Base-by-base conservation (phyloP, 257 asterid genomes). In the Lycium barbarum region DNA sequence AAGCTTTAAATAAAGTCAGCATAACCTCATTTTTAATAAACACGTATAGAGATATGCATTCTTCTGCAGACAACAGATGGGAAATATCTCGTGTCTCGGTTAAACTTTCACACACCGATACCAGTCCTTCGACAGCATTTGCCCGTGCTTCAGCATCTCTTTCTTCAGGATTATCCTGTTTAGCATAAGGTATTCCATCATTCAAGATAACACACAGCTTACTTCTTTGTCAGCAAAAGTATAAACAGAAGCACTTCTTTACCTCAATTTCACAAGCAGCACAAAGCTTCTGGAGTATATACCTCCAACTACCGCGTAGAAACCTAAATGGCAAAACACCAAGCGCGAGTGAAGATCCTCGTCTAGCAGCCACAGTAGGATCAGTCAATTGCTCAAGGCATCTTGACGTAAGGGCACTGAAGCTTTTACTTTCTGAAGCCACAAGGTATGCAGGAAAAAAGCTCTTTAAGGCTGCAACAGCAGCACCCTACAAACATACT, bases 101-200 rank as follows among this genome's bases (percentile, higher is more conserved):
- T 87, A 97, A 90, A 22, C 91, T 94, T 90, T 93, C 93, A 73
- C 98, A 95, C 51, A 91, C 97, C 79, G 95, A 90, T 22, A 92
- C 92, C 67, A 97, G 96, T 85, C 94, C 98, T 91, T 89, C 95
- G 86, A 92, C 97, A 86, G 98, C 95, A 92, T 91, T 95, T 73
- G 92, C 97, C 67, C 98, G 96, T 80, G 97, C 92, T 91, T 97
- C 98, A 85, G 97, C 98, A 90, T 97, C 99, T 89, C 97, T 89
- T 72, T 94, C 97, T 36, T 94, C 96, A 62, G 98, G 94, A 85
- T 92, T 91, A 61, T 92, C 95, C 99, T 97, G 91, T 92, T 88
- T 71, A 84, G 57, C 71, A 79, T 79, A 79, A 84, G 79, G 57
- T 65, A 87, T 65, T 57, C 81, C 38, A n/a, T 35, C 80, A 53